Evolutionary conservation across 2,329 filamentous ascomycete species (phyloP).

Genomic region (Fonsecaea monophora): DNA sequence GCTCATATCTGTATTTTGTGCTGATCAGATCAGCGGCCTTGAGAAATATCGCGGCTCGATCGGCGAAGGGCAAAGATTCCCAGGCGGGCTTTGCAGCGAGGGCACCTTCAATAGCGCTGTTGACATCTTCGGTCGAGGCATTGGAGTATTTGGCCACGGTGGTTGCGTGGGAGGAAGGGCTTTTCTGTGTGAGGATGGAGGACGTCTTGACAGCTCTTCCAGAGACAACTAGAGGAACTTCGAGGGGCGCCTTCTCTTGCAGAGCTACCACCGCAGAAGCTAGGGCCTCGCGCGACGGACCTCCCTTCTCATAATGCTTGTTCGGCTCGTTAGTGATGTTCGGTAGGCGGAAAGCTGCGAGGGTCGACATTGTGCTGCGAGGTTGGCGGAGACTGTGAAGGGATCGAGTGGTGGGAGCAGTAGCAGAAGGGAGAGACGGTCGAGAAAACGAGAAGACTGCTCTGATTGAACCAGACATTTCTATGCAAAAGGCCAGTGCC

Average conservation of each 20-base stretch:
- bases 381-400: conserved; percentile 28
- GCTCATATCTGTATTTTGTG: conserved; percentile 92
- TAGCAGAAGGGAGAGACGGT: conserved; percentile 19
- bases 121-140: conserved; percentile 77
- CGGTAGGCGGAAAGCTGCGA: conserved; percentile 87
- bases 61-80: conserved; percentile 85
- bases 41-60: conserved; percentile 90
- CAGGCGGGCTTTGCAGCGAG: conserved; percentile 85
- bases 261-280: conserved; percentile 74
- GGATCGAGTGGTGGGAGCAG: conserved; percentile 23
- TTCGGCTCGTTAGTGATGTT: conserved; percentile 94
- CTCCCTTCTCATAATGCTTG: conserved; percentile 86
- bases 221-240: conserved; percentile 82
- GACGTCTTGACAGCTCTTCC: conserved; percentile 78
- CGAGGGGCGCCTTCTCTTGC: conserved; percentile 71
- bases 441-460: conserved; percentile 24
- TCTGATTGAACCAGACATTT: conserved; percentile 31
- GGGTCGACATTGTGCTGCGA: conserved; percentile 56
- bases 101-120: conserved; percentile 79
- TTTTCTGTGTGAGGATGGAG: conserved; percentile 72
- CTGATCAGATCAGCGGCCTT: conserved; percentile 92
- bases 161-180: conserved; percentile 80
- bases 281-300: conserved; percentile 77
- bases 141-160: conserved; percentile 84
- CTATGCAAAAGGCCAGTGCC: conserved; percentile 8